Conservation (phyloP, 78 protist genomes). For the Anaeramoeba flamelloides region DNA sequence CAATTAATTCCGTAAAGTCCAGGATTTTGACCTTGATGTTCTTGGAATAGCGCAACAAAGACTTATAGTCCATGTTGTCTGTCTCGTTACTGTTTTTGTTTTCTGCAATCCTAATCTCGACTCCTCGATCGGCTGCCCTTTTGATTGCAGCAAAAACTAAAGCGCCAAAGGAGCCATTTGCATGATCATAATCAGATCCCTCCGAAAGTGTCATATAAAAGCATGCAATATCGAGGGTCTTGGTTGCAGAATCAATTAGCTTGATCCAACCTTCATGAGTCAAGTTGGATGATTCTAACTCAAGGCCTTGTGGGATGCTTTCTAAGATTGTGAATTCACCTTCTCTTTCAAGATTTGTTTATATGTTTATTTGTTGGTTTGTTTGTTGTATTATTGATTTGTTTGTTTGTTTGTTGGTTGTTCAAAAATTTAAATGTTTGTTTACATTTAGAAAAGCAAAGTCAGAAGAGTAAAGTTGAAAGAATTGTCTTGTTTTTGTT, state of each 20-base stretch:
- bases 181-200: not conserved
- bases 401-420: too few relatives aligned
- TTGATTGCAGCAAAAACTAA: conserved; percentile 5
- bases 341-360: too few relatives aligned
- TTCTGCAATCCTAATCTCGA: conserved; percentile 5
- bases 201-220: conserved; percentile 17
- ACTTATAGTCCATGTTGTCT: too few relatives aligned
- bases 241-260: conserved; percentile 5
- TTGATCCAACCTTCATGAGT: conserved; percentile 12
- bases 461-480: too few relatives aligned
- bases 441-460: too few relatives aligned
- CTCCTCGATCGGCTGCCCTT: conserved; percentile 4
- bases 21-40: not conserved
- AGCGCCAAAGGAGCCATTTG: conserved; percentile 6
- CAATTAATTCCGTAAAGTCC: not conserved
- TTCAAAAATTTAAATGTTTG: too few relatives aligned
- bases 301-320: conserved; percentile 12
- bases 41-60: too few relatives aligned
- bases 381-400: too few relatives aligned
- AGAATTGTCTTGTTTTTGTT: too few relatives aligned
- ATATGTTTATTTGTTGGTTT: too few relatives aligned
- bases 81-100: too few relatives aligned
- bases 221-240: conserved; percentile 13
- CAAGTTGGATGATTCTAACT: not conserved
- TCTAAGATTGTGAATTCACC: conserved; percentile 7